phyloP scores from a whole-genome alignment of 208 protist species.

The Crithidia acanthocephali region DNA sequence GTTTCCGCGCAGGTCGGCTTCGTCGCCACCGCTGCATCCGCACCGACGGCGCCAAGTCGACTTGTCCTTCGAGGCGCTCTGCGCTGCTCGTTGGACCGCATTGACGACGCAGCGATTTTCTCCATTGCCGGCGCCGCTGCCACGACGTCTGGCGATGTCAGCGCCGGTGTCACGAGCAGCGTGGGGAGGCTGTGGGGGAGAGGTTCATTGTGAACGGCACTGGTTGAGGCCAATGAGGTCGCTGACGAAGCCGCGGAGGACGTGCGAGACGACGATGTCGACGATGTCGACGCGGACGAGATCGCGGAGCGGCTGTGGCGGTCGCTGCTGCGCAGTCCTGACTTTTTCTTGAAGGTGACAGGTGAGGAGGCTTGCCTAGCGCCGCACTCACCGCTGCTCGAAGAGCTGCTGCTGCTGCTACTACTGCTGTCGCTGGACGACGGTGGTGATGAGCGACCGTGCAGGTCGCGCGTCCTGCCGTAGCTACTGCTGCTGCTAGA shows the following conservation, averaged over 20 bases:
- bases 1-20: too few species aligned
- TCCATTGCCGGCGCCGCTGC: too few species aligned
- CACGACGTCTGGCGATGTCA: not conserved
- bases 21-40: too few species aligned
- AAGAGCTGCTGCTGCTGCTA: not conserved
- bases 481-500: slow-evolving; percentile 11
- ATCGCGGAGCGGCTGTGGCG: not conserved
- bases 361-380: slow-evolving; percentile 14
- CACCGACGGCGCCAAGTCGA: too few species aligned
- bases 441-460: not conserved
- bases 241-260: not conserved
- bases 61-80: too few species aligned
- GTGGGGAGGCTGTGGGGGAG: slow-evolving; percentile 7
- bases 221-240: not conserved
- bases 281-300: not conserved
- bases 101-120: too few species aligned
- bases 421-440: slow-evolving; percentile 11
- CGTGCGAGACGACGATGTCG: not conserved
- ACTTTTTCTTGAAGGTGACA: slow-evolving; percentile 1
- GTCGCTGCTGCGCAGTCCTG: not conserved
- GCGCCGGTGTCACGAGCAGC: not conserved
- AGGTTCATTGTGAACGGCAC: not conserved
- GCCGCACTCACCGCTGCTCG: not conserved
- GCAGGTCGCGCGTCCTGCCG: not conserved
- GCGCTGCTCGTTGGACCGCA: too few species aligned